These are phyloP conservation scores for Chaetomium cochliodes DNA, from an alignment of 495 filamentous ascomycete genomes.

Conservation along the genomic window DNA sequence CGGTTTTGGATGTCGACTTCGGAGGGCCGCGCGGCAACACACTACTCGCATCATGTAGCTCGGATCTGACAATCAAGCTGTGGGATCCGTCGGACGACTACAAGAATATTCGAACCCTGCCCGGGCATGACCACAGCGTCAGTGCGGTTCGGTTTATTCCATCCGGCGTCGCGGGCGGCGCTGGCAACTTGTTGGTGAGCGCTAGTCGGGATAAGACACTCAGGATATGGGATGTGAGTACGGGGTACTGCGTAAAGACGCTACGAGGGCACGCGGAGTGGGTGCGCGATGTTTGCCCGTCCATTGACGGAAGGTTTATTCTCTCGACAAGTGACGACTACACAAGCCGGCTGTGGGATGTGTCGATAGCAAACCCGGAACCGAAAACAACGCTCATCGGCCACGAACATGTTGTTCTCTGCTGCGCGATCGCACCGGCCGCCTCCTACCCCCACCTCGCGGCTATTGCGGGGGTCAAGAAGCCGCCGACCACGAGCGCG, in stretches of 20 bases:
- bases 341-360: constrained; percentile 82
- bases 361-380: constrained; percentile 65
- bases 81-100: constrained; percentile 96
- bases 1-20: constrained; percentile 86
- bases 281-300: constrained; percentile 83
- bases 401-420: constrained; percentile 88
- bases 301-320: constrained; percentile 78
- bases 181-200: constrained; percentile 76
- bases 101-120: constrained; percentile 90
- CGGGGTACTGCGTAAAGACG: constrained; percentile 87
- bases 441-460: constrained; percentile 75
- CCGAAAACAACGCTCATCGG: constrained; percentile 78
- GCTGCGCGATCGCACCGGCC: constrained; percentile 83
- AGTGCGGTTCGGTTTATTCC: constrained; percentile 87
- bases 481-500: constrained; percentile 65
- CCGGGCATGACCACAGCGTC: constrained; percentile 90
- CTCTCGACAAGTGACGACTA: constrained; percentile 80
- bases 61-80: constrained; percentile 89
- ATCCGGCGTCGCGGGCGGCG: constrained; percentile 64
- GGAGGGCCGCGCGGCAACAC: constrained; percentile 83
- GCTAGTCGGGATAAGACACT: constrained; percentile 81
- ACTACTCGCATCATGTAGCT: constrained; percentile 85
- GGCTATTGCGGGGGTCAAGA: constrained; percentile 78
- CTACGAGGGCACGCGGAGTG: constrained; percentile 80
- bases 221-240: constrained; percentile 88